Conservation (phyloP, 352 stramenopile species). For the Phytophthora aleatoria region DNA sequence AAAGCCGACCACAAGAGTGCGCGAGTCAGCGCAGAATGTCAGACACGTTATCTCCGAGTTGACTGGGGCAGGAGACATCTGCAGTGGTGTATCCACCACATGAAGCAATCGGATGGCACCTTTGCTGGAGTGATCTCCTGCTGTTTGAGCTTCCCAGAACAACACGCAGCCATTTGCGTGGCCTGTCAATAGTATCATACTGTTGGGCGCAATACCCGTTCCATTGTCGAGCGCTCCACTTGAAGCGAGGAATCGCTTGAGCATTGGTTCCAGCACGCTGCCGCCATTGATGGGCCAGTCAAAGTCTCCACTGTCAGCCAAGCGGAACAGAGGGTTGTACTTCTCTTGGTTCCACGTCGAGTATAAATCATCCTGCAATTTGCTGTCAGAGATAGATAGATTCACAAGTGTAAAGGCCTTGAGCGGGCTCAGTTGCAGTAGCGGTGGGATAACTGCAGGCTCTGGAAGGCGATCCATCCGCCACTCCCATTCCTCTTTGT, state of each 20-base stretch:
- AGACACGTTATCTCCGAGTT: conserved; percentile 51
- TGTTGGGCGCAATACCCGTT: conserved; percentile 40
- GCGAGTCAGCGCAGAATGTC: conserved; percentile 51
- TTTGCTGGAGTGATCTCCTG: conserved; percentile 54
- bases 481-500: conserved; percentile 82
- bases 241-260: conserved; percentile 53
- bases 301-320: conserved; percentile 55
- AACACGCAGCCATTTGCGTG: conserved; percentile 59
- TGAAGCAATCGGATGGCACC: conserved; percentile 63
- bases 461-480: conserved; percentile 41
- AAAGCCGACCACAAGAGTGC: conserved; percentile 59
- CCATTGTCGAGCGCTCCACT: conserved; percentile 26
- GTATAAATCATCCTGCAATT: conserved; percentile 54
- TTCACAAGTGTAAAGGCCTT: conserved; percentile 52
- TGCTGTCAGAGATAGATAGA: conserved; percentile 39
- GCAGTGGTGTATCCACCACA: conserved; percentile 44
- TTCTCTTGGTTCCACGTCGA: conserved; percentile 43
- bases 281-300: conserved; percentile 78
- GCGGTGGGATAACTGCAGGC: conserved; percentile 37
- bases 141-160: conserved; percentile 66
- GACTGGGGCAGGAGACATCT: conserved; percentile 40
- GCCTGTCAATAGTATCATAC: conserved; percentile 59
- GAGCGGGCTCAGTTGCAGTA: conserved; percentile 62
- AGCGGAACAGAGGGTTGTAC: conserved; percentile 39
- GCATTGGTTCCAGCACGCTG: conserved; percentile 52